Conservation (phyloP, 495 filamentous ascomycete species). For the Tuber melanosporum region DNA sequence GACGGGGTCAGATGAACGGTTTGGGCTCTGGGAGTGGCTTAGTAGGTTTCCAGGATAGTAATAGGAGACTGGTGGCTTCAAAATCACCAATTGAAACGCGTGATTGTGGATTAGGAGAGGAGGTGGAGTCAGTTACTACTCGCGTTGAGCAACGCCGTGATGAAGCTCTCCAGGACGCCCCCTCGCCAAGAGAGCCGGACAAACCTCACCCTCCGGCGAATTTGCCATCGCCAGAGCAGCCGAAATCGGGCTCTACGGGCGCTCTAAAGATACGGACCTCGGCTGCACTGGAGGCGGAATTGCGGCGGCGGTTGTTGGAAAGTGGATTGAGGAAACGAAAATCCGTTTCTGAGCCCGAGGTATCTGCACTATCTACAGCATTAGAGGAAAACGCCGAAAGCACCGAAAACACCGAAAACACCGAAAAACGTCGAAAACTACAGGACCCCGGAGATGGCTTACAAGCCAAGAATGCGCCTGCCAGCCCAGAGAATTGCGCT, state of each 20-base stretch:
- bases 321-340: slow-evolving; percentile 34
- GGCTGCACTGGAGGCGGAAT: slow-evolving; percentile 35
- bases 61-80: background rate
- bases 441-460: background rate
- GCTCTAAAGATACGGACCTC: slow-evolving; percentile 7
- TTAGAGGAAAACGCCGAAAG: slow-evolving; percentile 22
- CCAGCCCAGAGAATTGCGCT: background rate
- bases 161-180: background rate
- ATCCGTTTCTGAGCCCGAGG: slow-evolving; percentile 16
- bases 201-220: background rate
- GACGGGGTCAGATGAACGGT: background rate
- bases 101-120: background rate
- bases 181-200: background rate
- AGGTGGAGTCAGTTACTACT: background rate
- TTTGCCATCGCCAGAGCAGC: background rate
- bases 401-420: slow-evolving; percentile 27
- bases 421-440: slow-evolving; percentile 13
- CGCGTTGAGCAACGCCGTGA: background rate
- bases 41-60: background rate
- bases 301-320: slow-evolving; percentile 32
- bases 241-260: background rate
- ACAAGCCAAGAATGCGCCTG: background rate
- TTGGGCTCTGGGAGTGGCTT: background rate
- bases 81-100: background rate
- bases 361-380: slow-evolving; percentile 3